Evolutionary conservation across 495 filamentous ascomycete genomes (phyloP), one percentile per base, ranked within the genome.

Genomic region (Aspergillus panamensis): DNA sequence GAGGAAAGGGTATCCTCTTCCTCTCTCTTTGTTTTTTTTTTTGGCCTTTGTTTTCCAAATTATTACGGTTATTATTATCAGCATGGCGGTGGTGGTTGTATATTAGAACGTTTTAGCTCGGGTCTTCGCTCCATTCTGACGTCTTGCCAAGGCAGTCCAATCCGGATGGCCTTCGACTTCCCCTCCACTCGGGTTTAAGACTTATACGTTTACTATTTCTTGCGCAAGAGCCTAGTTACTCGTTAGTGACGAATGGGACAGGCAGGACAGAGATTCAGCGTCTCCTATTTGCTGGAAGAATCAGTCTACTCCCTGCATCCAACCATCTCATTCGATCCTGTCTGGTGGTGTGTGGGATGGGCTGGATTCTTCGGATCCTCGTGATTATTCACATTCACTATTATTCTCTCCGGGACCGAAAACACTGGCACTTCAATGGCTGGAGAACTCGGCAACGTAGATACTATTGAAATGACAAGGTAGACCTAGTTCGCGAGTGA

Each of bases 271-370:
- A 44, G 25, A 32, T 3, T 37, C 44, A 25, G 43, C 40, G 33
- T 31, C 7, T 57, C 35, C 47, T 50, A 51, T 57, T 57, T 19
- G 55, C 25, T 30, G 55, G 55, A 57, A 57, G 37, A 57, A 30
- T 57, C 17, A 57, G 45, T 45, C 45, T 33, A n/a, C 35, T 43
- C 16, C 30, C 42, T 45, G 16, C 16, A 5, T 45, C 16, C 16
- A 45, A 45, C 17, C 6, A 17, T 4, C 5, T 19, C 17, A 19
- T 20, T 45, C 42, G 17, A 45, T 45, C 17, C 5, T 25, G 25
- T 45, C 42, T 45, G 16, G 42, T 16, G 10, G 16, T 4, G n/a
- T 6, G 42, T 45, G 42, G 42, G 42, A 45, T 45, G 42, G 42
- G 14, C 16, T 25, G 25, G 25, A 2, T 17, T 45, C 8, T 45